Base-by-base conservation (phyloP, 2,329 filamentous ascomycete genomes). In the Polychaeton citri region DNA sequence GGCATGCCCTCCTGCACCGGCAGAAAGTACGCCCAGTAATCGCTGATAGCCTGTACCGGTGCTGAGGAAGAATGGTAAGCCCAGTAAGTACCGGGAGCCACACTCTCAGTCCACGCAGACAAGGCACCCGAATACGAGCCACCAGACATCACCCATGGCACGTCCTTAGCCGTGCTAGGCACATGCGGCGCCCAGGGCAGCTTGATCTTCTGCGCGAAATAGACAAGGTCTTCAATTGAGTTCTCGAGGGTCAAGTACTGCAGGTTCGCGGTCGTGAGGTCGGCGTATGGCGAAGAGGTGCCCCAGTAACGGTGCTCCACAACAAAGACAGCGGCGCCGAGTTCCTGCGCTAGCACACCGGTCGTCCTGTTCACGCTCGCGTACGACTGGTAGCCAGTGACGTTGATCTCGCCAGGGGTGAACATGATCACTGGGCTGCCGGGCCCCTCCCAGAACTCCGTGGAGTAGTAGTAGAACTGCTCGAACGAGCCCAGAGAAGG, bases 291-390 rank as follows among this genome's bases (percentile, higher is more conserved):
- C 2, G 65, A 65, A 5, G 69, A 74, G 12, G 62, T 59, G 3
- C 72, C 72, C 65, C 66, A 76, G 52, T 72, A 76, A 9, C 72
- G 64, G 47, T 76, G 72, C 52, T 76, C 72, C 20, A 76, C 47
- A 37, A 75, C 51, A 19, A 76, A 52, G 2, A 68, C 63, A 7
- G 72, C 72, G 26, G 64, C 72, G 13, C 65, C 62, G 26, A 75
- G 60, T 35, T 65, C 61, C 48, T 72, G 56, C 2, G 69, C 72
- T 38, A 66, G 63, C 4, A 62, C 47, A 24, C 72, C 72, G 3
- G 65, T 65, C 7, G 72, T 53, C 2, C 63, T 63, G 17, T 50
- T 50, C 38, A 70, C 69, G 4, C 61, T 69, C 21, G 76, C 47
- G 40, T 72, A 76, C 6, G 57, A 63, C 9, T 53, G 53, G 42